Conservation (phyloP, 768 basidiomycete genomes). For the Serendipita sp. region DNA sequence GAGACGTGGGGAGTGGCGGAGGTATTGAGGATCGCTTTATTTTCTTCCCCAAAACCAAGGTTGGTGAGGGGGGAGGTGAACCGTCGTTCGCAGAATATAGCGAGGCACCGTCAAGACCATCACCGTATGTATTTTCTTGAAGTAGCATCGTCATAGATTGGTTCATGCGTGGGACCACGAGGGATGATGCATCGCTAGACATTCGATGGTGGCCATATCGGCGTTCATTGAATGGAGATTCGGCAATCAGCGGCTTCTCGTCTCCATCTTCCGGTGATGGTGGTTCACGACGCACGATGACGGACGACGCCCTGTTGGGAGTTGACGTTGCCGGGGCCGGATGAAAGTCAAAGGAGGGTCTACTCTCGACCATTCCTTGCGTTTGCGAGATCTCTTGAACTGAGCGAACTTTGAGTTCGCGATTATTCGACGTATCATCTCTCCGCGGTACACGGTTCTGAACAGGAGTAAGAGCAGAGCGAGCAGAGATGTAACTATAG, state of each 20-base stretch:
- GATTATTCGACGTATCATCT: too few species aligned
- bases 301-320: not conserved
- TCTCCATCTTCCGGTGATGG: not conserved
- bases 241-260: not conserved
- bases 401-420: too few species aligned
- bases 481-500: not conserved
- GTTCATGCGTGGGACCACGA: not conserved
- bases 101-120: not conserved
- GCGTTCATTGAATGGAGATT: not conserved
- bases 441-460: too few species aligned
- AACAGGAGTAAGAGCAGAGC: not conserved
- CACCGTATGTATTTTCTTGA: not conserved
- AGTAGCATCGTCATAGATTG: constrained; percentile 3
- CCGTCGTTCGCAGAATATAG: not conserved
- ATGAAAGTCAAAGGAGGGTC: not conserved
- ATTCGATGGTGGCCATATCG: not conserved
- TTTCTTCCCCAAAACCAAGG: not conserved
- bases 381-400: too few species aligned
- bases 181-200: not conserved
- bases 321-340: not conserved
- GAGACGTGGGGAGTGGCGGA: not conserved
- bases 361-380: not conserved
- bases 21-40: not conserved
- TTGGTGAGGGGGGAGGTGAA: not conserved
- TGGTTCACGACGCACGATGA: not conserved